Percentiles rank a stretch among this genome's conserved stretches.
Evolutionary conservation across 805 yeast genomes (phyloP).

Genomic region (Candida sanyiensis): DNA sequence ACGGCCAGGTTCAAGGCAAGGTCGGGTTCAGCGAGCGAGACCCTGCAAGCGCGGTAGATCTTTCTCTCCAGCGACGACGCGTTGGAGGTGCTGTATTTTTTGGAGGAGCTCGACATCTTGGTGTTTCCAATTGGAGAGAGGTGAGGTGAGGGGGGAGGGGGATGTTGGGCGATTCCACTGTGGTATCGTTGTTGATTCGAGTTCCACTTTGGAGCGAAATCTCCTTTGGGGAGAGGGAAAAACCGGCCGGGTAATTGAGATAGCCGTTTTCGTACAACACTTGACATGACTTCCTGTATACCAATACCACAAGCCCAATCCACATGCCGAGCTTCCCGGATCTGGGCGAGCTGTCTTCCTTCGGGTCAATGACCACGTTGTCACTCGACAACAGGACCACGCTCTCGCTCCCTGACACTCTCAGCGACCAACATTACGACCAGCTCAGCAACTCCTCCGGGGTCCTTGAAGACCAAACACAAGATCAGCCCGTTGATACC

Average conservation of each 20-base stretch:
- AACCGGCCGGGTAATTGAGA: not conserved
- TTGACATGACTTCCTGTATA: too few relatives aligned
- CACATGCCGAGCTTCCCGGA: too few relatives aligned
- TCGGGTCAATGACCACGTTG: conserved; percentile 1
- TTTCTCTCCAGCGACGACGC: conserved; percentile 35
- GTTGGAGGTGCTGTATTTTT: conserved; percentile 20
- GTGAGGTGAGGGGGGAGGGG: too few relatives aligned
- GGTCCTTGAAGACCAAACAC: not conserved
- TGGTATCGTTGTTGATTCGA: not conserved
- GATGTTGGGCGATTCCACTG: not conserved
- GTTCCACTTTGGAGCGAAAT: conserved; percentile 5
- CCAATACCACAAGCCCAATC: too few relatives aligned
- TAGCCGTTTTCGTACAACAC: too few relatives aligned
- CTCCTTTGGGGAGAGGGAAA: conserved; percentile 4
- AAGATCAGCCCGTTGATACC: conserved; percentile 1
- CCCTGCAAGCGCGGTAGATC: conserved; percentile 77
- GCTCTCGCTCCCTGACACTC: conserved; percentile 1
- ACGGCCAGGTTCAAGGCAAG: conserved; percentile 84
- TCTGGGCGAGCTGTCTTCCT: not conserved
- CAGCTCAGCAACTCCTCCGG: too few relatives aligned
- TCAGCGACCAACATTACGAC: not conserved
- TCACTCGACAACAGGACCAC: conserved; percentile 1
- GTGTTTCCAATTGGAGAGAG: too few relatives aligned
- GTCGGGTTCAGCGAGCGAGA: conserved; percentile 79
- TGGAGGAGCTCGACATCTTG: conserved; percentile 17